phyloP scores from a whole-genome alignment of 1,284 basidiomycete species.

The Trichosporon sp. region DNA sequence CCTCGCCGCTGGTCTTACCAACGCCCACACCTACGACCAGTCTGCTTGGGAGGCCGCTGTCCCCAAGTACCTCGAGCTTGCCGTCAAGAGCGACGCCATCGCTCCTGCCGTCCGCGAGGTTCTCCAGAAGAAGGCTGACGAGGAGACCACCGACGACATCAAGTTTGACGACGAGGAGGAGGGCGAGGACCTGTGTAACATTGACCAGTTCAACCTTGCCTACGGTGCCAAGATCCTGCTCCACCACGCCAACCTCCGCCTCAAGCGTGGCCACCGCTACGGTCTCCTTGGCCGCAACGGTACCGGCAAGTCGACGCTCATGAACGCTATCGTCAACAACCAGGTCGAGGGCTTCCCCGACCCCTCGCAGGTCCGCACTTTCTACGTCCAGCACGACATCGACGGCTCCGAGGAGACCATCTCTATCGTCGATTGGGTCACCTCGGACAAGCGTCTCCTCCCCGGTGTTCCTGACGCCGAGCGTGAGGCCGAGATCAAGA shows the following conservation, averaged over 20 bases:
- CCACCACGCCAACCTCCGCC: slow-evolving; percentile 90
- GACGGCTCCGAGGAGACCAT: slow-evolving; percentile 91
- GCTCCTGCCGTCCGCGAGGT: slow-evolving; percentile 70
- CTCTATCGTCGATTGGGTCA: slow-evolving; percentile 82
- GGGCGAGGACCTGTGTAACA: slow-evolving; percentile 94
- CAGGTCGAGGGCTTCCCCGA: slow-evolving; percentile 96
- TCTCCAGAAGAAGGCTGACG: slow-evolving; percentile 79
- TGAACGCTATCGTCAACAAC: slow-evolving; percentile 92
- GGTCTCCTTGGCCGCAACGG: slow-evolving; percentile 98
- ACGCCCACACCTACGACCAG: slow-evolving; percentile 85
- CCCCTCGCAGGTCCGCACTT: slow-evolving; percentile 78
- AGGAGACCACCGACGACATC: slow-evolving; percentile 66
- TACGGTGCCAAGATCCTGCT: slow-evolving; percentile 98
- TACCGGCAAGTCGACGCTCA: slow-evolving; percentile 96
- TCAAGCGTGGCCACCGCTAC: slow-evolving; percentile 98
- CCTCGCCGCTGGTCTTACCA: slow-evolving; percentile 79
- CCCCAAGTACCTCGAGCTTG: slow-evolving; percentile 68
- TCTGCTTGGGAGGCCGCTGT: slow-evolving; percentile 75
- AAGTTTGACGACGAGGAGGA: slow-evolving; percentile 87
- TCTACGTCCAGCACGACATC: slow-evolving; percentile 99
- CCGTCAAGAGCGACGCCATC: slow-evolving; percentile 62
- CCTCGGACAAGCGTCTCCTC: slow-evolving; percentile 76
- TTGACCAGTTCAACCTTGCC: slow-evolving; percentile 85
- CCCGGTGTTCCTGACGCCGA: slow-evolving; percentile 52
- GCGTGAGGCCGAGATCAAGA: slow-evolving; percentile 56